These are phyloP conservation scores for Dioscorea dumetorum DNA, from an alignment of 106 monocot genomes.

Conservation along the genomic window DNA sequence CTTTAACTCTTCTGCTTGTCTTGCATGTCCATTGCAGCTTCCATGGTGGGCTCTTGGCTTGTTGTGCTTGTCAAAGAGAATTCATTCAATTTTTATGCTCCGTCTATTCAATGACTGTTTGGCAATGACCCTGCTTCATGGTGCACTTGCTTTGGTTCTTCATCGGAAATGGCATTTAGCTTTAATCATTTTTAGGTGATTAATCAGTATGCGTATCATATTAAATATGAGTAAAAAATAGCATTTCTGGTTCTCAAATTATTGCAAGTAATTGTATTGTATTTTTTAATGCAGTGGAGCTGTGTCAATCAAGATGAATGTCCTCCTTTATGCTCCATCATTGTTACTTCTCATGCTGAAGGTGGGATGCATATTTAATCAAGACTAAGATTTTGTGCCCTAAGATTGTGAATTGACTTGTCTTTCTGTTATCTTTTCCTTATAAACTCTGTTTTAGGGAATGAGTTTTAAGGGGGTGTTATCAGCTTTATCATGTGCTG, in stretches of 20 bases:
- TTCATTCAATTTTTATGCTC: conserved; percentile 95
- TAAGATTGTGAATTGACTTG: no score
- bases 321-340: conserved; percentile 92
- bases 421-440: no score
- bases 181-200: conserved; percentile 84
- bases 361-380: conserved; percentile 32
- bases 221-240: not conserved
- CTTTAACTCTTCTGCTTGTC: not conserved
- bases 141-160: conserved; percentile 57
- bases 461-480: conserved; percentile 60
- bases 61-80: conserved; percentile 90
- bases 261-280: conserved; percentile 1
- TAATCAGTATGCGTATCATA: conserved; percentile 2
- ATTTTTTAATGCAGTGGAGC: conserved; percentile 51
- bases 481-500: conserved; percentile 67
- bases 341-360: conserved; percentile 87
- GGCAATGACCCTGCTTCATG: conserved; percentile 80
- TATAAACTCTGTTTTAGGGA: conserved; percentile 31
- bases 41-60: conserved; percentile 89
- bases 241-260: not conserved
- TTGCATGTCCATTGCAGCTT: conserved; percentile 43
- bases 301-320: conserved; percentile 98
- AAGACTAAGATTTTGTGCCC: not conserved
- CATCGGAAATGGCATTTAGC: conserved; percentile 74
- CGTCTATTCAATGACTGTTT: conserved; percentile 98